Conservation (phyloP, 305 asterid species). For the Solanum hybrid region DNA sequence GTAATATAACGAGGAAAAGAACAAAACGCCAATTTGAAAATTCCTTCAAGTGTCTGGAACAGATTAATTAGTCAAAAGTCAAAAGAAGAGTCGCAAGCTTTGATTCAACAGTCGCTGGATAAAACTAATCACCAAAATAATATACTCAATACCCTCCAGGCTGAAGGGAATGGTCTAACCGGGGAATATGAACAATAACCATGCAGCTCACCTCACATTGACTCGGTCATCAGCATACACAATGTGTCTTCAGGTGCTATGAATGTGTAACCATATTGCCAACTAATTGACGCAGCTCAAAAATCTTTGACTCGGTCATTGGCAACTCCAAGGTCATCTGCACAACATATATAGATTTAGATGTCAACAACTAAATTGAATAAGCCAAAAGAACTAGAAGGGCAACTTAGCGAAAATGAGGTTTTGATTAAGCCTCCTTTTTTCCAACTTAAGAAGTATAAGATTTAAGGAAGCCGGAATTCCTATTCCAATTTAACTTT, state of each 20-base stretch:
- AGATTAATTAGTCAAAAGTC: background rate
- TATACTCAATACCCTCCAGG: background rate
- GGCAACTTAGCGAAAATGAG: background rate
- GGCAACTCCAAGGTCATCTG: slow-evolving; percentile 72
- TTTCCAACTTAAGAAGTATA: background rate
- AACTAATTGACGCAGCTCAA: slow-evolving; percentile 41
- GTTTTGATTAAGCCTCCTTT: background rate
- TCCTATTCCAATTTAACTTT: background rate
- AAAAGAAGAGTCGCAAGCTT: background rate
- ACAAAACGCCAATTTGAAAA: background rate
- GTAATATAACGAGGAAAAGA: background rate
- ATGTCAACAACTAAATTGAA: background rate
- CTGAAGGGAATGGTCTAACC: background rate
- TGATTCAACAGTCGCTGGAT: background rate
- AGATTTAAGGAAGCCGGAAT: background rate
- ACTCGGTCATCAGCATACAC: background rate
- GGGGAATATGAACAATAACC: background rate
- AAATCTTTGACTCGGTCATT: slow-evolving; percentile 37
- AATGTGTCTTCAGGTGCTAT: slow-evolving; percentile 12
- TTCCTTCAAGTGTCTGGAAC: background rate
- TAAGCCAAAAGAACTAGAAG: background rate
- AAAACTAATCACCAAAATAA: background rate
- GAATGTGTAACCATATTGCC: slow-evolving; percentile 35
- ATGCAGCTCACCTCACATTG: background rate
- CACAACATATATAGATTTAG: background rate